Base-by-base conservation (phyloP, 495 filamentous ascomycete species). In the Podospora pseudoanserina region DNA sequence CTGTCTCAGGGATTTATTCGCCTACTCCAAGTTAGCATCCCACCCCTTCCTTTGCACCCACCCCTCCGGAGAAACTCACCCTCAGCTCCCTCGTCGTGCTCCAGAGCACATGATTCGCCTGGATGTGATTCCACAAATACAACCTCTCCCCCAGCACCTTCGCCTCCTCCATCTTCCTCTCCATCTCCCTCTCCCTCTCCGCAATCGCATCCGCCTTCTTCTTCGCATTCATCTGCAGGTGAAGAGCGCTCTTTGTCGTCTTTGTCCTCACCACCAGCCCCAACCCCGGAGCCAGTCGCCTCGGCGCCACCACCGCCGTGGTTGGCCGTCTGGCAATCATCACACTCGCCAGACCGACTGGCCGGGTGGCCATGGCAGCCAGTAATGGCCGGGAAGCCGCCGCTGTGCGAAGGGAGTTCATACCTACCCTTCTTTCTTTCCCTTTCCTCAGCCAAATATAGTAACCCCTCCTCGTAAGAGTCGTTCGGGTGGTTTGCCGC, bases 1-100 rank as follows among this genome's bases (percentile, higher is more conserved):
- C 79, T 99, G 95, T 61, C 83, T 81, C 65, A 96, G 79, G 67
- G 88, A 81, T 67, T 81, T 84, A 78, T 86, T 86, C 80, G 90
- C 84, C 90, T 92, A 66, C 26, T 53, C 30, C 32, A 34, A 3
- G 26, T 60, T 26, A 63, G 63, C 28, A 34, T 61, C 5, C 9
- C 5, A 26, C 20, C 20, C 58, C 13, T 9, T 23, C 58, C 58
- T 32, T 32, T 32, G 4, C 30, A 4, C 30, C 30, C 30, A 5
- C 20, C 54, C 20, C 54, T 15, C 57, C 57, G 23, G 23, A 23
- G 23, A 55, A 63, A n/a, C 9, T 53, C 30, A 56, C 30, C 15
- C 39, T 11, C 9, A 49, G 9, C 15, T 49, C 39, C 39, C 2
- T 19, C 23, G 39, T 4, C 4, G 27, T 44, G 9, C 6, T 11